Evolutionary conservation across 2,329 filamentous ascomycete species (phyloP).

Genomic region (Penicillium sp.): DNA sequence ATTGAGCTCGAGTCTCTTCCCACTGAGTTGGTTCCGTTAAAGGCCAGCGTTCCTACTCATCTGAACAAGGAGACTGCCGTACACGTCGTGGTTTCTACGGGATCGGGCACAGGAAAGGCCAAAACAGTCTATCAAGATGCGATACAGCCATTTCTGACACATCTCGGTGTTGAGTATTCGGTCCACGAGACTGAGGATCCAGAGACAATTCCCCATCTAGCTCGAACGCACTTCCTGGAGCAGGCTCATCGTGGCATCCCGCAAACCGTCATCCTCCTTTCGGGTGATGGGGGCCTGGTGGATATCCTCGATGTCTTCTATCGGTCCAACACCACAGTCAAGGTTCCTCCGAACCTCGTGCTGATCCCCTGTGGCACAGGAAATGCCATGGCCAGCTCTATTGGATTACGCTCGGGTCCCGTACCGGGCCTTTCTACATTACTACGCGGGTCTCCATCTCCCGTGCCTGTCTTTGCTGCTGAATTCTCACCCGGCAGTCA

Average conservation of each 20-base stretch:
- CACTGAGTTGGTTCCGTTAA: slow-evolving; percentile 13
- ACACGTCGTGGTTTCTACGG: slow-evolving; percentile 67
- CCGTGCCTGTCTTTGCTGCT: slow-evolving; percentile 65
- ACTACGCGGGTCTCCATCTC: slow-evolving; percentile 55
- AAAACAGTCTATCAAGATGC: slow-evolving; percentile 57
- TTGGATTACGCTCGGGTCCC: slow-evolving; percentile 30
- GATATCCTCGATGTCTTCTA: slow-evolving; percentile 74
- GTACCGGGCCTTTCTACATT: slow-evolving; percentile 58
- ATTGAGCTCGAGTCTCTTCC: slow-evolving; percentile 21
- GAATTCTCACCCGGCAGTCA: slow-evolving; percentile 61
- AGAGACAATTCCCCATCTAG: slow-evolving; percentile 66
- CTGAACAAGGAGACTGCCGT: slow-evolving; percentile 22
- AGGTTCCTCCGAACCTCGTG: slow-evolving; percentile 57
- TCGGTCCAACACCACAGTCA: slow-evolving; percentile 19
- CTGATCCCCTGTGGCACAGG: slow-evolving; percentile 56
- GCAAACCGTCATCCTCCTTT: slow-evolving; percentile 74
- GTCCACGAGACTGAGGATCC: slow-evolving; percentile 65
- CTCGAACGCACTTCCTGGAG: slow-evolving; percentile 51
- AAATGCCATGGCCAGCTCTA: slow-evolving; percentile 48
- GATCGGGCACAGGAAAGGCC: slow-evolving; percentile 64
- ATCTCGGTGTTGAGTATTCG: slow-evolving; percentile 49
- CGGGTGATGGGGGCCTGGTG: slow-evolving; percentile 82
- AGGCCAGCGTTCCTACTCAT: slow-evolving; percentile 24
- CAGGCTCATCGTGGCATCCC: slow-evolving; percentile 49
- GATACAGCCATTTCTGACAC: slow-evolving; percentile 57